Percentiles rank a stretch among this genome's conserved stretches.
These are phyloP conservation scores for Desmodesmus armatus DNA, from an alignment of 139 green algal genomes.

Conservation along the genomic window DNA sequence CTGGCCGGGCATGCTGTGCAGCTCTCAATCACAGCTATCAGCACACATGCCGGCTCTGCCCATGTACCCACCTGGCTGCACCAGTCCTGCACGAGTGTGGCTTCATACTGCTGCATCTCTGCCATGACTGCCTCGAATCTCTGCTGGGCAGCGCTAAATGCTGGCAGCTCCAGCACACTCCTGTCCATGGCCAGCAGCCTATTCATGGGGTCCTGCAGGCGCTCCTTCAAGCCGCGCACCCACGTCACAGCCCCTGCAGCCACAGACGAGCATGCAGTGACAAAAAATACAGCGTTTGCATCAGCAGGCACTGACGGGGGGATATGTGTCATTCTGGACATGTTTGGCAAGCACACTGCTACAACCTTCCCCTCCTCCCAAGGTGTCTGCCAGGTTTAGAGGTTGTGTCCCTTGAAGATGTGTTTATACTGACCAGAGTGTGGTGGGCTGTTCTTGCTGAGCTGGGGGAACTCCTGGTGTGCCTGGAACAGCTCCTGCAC, in stretches of 20 bases:
- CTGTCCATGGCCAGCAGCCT: conserved; percentile 67
- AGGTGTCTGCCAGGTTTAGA: too few relatives aligned
- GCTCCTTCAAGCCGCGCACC: conserved; percentile 82
- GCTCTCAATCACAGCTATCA: too few relatives aligned
- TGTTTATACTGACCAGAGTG: conserved; percentile 58
- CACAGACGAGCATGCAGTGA: background rate
- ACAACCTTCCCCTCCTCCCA: too few relatives aligned
- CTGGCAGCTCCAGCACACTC: conserved; percentile 73
- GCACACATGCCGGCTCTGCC: too few relatives aligned
- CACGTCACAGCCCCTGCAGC: conserved; percentile 80
- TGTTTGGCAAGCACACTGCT: background rate
- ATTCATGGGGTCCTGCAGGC: conserved; percentile 85
- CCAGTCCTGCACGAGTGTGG: conserved; percentile 71
- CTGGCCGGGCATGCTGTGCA: background rate
- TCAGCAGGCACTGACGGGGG: too few relatives aligned
- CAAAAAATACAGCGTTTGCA: too few relatives aligned
- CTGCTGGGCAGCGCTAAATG: conserved; percentile 68
- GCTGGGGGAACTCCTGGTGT: conserved; percentile 55
- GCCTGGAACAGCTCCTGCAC: conserved; percentile 76
- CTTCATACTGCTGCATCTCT: conserved; percentile 76
- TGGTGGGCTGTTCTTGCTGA: conserved; percentile 65
- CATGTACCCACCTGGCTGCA: conserved; percentile 58
- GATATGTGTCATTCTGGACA: too few relatives aligned
- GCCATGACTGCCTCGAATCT: conserved; percentile 71
- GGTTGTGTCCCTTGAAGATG: too few relatives aligned